phyloP scores from a whole-genome alignment of 2,329 filamentous ascomycete species.

The Hypoxylon sp. region DNA sequence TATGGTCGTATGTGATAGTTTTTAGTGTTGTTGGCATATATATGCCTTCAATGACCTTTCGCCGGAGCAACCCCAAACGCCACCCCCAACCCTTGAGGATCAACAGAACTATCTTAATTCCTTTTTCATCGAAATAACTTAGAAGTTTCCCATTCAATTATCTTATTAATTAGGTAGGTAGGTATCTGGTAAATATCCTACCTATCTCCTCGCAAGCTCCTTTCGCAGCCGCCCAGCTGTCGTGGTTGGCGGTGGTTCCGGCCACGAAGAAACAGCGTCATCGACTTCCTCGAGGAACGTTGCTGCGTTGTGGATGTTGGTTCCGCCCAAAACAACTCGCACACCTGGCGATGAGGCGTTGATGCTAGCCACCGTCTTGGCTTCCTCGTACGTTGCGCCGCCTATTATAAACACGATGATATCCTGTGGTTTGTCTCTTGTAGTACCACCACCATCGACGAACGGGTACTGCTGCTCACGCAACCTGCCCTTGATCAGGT shows the following conservation, averaged over 20 bases:
- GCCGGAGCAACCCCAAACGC: no score
- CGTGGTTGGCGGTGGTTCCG: constrained; percentile 69
- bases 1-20: no score
- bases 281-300: constrained; percentile 93
- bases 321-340: constrained; percentile 88
- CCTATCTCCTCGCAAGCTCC: constrained; percentile 64
- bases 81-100: no score
- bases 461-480: constrained; percentile 92
- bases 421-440: constrained; percentile 94
- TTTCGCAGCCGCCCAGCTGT: constrained; percentile 69
- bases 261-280: constrained; percentile 87
- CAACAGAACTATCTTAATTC: no score
- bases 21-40: no score
- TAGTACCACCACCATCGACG: constrained; percentile 85
- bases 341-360: constrained; percentile 91
- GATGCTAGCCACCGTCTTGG: constrained; percentile 93
- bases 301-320: constrained; percentile 84
- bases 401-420: constrained; percentile 95
- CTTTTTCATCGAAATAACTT: no score
- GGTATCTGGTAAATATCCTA: no score
- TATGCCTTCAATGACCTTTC: no score
- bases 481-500: constrained; percentile 89
- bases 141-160: no score
- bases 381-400: constrained; percentile 94
- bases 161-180: no score